A percentile compares a stretch with the other conserved stretches of the same genome.
phyloP scores from a whole-genome alignment of 129 eudicot species.

The Pulicaria dysenterica region DNA sequence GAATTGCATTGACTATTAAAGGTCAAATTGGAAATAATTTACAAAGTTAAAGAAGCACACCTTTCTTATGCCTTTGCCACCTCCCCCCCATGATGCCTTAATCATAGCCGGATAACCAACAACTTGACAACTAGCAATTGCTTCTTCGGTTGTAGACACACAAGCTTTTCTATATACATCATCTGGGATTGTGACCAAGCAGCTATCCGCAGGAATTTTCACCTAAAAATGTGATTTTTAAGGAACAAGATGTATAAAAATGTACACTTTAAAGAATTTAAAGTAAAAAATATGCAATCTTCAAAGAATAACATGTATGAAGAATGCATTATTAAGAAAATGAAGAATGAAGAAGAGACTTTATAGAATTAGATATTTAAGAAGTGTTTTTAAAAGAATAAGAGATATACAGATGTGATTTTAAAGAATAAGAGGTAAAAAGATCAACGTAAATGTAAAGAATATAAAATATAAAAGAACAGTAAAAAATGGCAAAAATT shows the following conservation, averaged over 20 bases:
- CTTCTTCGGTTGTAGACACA: constrained; percentile 93
- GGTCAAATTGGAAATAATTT: neutral
- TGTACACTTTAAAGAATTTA: neutral
- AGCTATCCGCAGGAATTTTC: constrained; percentile 73
- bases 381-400: neutral
- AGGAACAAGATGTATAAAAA: neutral
- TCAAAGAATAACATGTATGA: neutral
- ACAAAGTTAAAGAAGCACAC: constrained; percentile 36
- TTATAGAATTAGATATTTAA: neutral
- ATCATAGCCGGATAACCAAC: constrained; percentile 99
- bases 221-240: constrained; percentile 50
- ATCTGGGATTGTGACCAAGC: constrained; percentile 80
- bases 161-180: constrained; percentile 81
- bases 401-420: neutral
- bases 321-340: neutral
- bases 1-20: neutral
- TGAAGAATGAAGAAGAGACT: neutral
- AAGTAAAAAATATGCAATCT: constrained; percentile 2
- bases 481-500: constrained; percentile 20
- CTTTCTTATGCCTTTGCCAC: constrained; percentile 99
- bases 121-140: constrained; percentile 88
- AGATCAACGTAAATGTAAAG: neutral
- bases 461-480: neutral
- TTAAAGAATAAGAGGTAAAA: constrained; percentile 9
- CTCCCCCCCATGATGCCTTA: constrained; percentile 99